A percentile compares a stretch with the other conserved stretches of the same genome.
These are phyloP conservation scores for Blastobotrys capitulatus DNA, from an alignment of 1,139 yeast species.

Conservation along the genomic window DNA sequence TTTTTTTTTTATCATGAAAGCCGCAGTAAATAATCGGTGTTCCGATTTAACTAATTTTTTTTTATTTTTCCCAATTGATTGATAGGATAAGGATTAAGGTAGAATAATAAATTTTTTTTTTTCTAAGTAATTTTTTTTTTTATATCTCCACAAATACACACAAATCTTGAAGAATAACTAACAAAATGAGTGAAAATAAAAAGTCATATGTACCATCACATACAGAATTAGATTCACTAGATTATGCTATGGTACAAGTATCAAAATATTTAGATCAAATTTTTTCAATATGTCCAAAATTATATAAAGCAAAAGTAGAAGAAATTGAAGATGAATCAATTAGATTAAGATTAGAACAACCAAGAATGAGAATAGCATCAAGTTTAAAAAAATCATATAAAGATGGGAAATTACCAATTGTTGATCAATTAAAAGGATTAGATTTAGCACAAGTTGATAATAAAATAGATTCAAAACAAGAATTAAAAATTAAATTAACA, in stretches of 20 bases:
- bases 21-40: background rate
- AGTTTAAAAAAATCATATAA: conserved; percentile 51
- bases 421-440: conserved; percentile 33
- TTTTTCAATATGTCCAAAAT: conserved; percentile 49
- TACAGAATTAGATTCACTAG: conserved; percentile 39
- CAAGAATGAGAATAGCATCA: conserved; percentile 55
- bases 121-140: no score
- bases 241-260: conserved; percentile 45
- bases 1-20: background rate
- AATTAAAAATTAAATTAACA: background rate
- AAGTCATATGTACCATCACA: conserved; percentile 7
- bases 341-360: conserved; percentile 41
- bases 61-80: no score
- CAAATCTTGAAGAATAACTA: no score
- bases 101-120: no score
- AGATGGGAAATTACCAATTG: conserved; percentile 42
- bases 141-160: no score
- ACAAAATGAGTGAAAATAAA: no score
- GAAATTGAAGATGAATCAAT: conserved; percentile 33
- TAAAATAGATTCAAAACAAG: background rate
- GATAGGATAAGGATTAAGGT: no score
- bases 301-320: conserved; percentile 37
- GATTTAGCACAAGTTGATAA: background rate
- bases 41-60: no score
- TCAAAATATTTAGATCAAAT: conserved; percentile 44